These are phyloP conservation scores for slime mould (Dictyostelium discoideum) DNA, from an alignment of 78 protist species.

Conservation along the genomic window DNA sequence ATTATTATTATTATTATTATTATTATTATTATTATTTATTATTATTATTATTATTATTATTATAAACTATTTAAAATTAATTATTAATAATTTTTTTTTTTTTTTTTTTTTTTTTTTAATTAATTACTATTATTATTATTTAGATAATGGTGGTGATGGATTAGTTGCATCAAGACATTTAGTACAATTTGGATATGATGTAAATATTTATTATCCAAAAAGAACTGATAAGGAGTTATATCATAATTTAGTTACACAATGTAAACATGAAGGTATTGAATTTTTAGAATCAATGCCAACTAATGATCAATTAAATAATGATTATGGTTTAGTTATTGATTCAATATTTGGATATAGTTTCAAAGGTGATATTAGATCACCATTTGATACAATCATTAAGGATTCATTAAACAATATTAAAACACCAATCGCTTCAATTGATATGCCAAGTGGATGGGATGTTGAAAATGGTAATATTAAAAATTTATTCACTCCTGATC, in stretches of 20 bases:
- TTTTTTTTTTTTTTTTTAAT: not conserved
- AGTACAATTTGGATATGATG: slow-evolving; percentile 84
- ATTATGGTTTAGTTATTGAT: slow-evolving; percentile 86
- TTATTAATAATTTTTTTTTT: not conserved
- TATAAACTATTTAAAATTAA: not conserved
- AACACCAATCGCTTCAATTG: slow-evolving; percentile 87
- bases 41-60: too few species aligned
- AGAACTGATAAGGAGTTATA: slow-evolving; percentile 67
- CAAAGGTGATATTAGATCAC: slow-evolving; percentile 88
- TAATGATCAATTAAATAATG: not conserved
- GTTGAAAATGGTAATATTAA: slow-evolving; percentile 81
- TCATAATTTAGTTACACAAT: slow-evolving; percentile 47
- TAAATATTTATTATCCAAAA: slow-evolving; percentile 87
- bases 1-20: not conserved
- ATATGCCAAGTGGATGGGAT: slow-evolving; percentile 95
- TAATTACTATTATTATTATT: too few species aligned
- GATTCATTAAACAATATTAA: not conserved
- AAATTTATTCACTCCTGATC: slow-evolving; percentile 29
- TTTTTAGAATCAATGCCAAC: slow-evolving; percentile 40
- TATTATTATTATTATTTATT: too few species aligned
- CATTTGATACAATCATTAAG: slow-evolving; percentile 80
- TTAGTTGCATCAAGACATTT: slow-evolving; percentile 93
- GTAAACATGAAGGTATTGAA: slow-evolving; percentile 20
- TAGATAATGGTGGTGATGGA: slow-evolving; percentile 97
- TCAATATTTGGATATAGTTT: slow-evolving; percentile 93